Percentiles rank a stretch among this genome's conserved stretches.
Conservation (phyloP, 2,329 filamentous ascomycete genomes). For the Pyrenophora seminiperda region DNA sequence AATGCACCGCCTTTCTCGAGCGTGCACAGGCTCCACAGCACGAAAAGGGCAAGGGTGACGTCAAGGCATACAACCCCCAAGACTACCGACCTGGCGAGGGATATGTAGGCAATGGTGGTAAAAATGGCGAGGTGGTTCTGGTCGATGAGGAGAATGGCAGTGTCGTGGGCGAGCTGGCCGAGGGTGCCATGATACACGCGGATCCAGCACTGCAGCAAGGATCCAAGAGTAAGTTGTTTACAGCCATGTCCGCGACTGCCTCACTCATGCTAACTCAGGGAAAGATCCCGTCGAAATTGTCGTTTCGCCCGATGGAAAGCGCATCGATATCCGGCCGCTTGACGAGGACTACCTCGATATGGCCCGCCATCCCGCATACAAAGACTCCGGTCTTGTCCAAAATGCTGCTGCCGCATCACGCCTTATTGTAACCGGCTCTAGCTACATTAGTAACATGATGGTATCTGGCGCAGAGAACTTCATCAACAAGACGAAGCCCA, state of each 20-base stretch:
- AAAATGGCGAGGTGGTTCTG: constrained; percentile 79
- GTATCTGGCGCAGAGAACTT: constrained; percentile 79
- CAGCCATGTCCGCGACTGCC: constrained; percentile 6
- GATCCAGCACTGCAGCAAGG: constrained; percentile 76
- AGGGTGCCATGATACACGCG: constrained; percentile 81
- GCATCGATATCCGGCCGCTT: constrained; percentile 70
- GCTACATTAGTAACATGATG: constrained; percentile 77
- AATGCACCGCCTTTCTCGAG: constrained; percentile 95
- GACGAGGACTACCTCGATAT: constrained; percentile 74
- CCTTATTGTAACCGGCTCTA: constrained; percentile 86
- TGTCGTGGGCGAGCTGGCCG: constrained; percentile 87
- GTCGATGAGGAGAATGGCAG: constrained; percentile 96
- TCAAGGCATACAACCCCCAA: constrained; percentile 74
- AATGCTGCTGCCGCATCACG: constrained; percentile 87
- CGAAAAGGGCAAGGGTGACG: constrained; percentile 37
- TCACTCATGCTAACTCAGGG: constrained; percentile 32
- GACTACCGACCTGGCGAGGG: constrained; percentile 80
- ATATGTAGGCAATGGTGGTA: constrained; percentile 62
- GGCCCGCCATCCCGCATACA: constrained; percentile 87
- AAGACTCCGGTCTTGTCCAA: constrained; percentile 82
- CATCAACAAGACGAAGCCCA: constrained; percentile 78
- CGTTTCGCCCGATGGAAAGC: constrained; percentile 70
- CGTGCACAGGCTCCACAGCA: constrained; percentile 68
- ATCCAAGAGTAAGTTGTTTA: constrained; percentile 74
- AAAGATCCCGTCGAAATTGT: constrained; percentile 79